Conservation (phyloP, 139 green algal genomes). For the Penium margaritaceum region DNA sequence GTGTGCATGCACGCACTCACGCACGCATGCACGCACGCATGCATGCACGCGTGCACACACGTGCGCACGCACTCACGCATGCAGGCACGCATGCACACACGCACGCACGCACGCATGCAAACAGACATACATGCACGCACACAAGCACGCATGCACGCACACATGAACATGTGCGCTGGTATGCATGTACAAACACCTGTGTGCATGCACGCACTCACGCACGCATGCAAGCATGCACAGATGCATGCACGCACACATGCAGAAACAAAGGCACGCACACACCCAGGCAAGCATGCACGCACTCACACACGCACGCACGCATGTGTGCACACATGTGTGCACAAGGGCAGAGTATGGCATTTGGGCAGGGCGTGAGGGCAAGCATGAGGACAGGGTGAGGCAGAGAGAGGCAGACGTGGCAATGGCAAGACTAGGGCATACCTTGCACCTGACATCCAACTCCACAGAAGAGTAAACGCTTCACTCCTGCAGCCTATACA, state of each 20-base stretch:
- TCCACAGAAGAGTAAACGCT: constrained; percentile 86
- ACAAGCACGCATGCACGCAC: background rate
- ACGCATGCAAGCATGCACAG: background rate
- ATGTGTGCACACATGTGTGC: background rate
- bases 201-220: background rate
- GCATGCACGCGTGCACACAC: background rate
- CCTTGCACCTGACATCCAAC: constrained; percentile 40
- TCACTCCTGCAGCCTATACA: constrained; percentile 54
- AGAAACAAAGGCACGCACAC: too few relatives aligned
- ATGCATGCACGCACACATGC: background rate
- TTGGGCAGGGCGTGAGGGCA: too few relatives aligned
- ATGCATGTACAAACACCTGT: background rate
- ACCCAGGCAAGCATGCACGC: too few relatives aligned
- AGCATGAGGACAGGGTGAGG: too few relatives aligned
- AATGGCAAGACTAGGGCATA: too few relatives aligned
- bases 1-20: too few relatives aligned
- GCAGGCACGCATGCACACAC: background rate
- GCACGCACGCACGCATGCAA: background rate
- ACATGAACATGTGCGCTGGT: background rate
- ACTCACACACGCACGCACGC: background rate
- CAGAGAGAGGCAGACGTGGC: too few relatives aligned
- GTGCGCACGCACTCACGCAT: background rate
- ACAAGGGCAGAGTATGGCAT: too few relatives aligned
- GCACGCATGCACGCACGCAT: background rate
- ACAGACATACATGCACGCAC: background rate